Base-by-base conservation (phyloP, 257 asterid species). In the Knoxia roxburghii region DNA sequence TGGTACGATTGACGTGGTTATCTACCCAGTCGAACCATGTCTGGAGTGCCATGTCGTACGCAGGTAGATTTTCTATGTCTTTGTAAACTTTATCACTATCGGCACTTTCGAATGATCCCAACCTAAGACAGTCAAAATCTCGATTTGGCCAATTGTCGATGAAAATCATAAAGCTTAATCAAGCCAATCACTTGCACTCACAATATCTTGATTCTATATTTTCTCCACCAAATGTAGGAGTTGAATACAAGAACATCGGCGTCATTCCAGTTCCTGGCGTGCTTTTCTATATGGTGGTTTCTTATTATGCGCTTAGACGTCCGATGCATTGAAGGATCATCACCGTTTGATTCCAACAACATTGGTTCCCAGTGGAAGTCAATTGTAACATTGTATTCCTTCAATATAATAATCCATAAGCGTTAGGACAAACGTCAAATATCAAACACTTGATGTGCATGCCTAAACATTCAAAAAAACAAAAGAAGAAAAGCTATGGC, bases 291-390 rank as follows among this genome's bases (percentile, higher is more conserved):
- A 6, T 83, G 27, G 6, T 68, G 60, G 10, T 79, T 70, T 60
- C 78, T 68, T 20, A 89, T 26, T 17, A 61, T 54, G 2, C 86
- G 85, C 32, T 40, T 73, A 21, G 50, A 7, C 17, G 50, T 68
- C 8, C 71, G 76, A 20, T 82, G 88, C 39, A 43, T 32, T 0
- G 43, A 5, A 27, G 83, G 72, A 75, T 82, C 72, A 33, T 88
- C 95, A 1, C 78, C 74, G n/a, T 73, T 84, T 0, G 93, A 82
- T 74, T 88, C 95, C n/a, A 86, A 76, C 40, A 88, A 64, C 66
- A 84, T 52, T 30, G 93, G 95, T 2, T 87, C 79, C 95, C 93
- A 88, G 53, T 86, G 82, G 68, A 88, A 86, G 58, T 79, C 95
- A 7, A 88, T 75, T 13, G 83, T 77, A 55, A 80, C 88, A 68